Evolutionary conservation across 495 filamentous ascomycete genomes (phyloP).

Genomic region (Hypoxylon fragiforme): DNA sequence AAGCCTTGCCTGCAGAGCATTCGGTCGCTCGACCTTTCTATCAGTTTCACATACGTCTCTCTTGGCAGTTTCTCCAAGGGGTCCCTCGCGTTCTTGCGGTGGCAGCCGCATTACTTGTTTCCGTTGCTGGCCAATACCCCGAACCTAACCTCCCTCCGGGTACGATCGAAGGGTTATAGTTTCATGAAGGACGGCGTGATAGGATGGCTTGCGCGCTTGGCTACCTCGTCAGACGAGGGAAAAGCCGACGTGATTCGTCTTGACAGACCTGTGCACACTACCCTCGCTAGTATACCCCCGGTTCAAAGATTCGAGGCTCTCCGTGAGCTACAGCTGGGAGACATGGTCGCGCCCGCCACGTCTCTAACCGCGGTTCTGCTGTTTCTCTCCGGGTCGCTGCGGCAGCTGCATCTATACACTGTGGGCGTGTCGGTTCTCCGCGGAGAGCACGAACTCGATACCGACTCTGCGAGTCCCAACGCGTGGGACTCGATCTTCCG

Average conservation of each 20-base stretch:
- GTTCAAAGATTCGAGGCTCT: slow-evolving; percentile 13
- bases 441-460: slow-evolving; percentile 30
- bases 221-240: slow-evolving; percentile 9
- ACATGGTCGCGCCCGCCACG: slow-evolving; percentile 22
- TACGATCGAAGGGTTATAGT: slow-evolving; percentile 16
- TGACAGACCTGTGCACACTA: not conserved
- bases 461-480: slow-evolving; percentile 22
- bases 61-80: slow-evolving; percentile 23
- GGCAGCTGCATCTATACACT: slow-evolving; percentile 10
- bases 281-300: not conserved
- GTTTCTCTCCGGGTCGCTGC: slow-evolving; percentile 16
- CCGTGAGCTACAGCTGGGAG: slow-evolving; percentile 14
- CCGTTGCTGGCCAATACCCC: slow-evolving; percentile 28
- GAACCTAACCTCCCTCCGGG: slow-evolving; percentile 24
- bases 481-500: slow-evolving; percentile 30
- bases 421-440: slow-evolving; percentile 17
- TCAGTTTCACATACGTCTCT: slow-evolving; percentile 27
- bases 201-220: slow-evolving; percentile 23
- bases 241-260: not conserved
- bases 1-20: slow-evolving; percentile 10
- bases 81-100: slow-evolving; percentile 20
- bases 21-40: slow-evolving; percentile 24
- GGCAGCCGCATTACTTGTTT: slow-evolving; percentile 32
- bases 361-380: slow-evolving; percentile 19
- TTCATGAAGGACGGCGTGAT: slow-evolving; percentile 26